Percentiles rank a stretch among this genome's conserved stretches.
Evolutionary conservation across 306 rosid genomes (phyloP).

Genomic region (Sophora flavescens): DNA sequence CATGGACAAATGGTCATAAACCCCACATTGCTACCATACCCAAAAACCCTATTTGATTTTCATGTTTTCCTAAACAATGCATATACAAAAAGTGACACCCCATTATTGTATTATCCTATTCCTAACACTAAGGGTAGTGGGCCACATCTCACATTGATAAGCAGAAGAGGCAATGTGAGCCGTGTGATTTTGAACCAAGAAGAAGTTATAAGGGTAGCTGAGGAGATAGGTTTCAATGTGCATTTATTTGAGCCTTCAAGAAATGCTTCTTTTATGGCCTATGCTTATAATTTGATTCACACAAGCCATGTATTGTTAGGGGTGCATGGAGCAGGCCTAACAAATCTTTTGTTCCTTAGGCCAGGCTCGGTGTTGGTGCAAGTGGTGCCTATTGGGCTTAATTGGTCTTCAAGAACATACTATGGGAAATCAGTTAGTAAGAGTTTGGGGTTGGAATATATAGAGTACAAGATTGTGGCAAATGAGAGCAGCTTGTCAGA

Average conservation of each 20-base stretch:
- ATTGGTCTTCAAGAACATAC: conserved; percentile 47
- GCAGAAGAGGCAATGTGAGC: conserved; percentile 23
- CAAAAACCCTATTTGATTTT: conserved; percentile 52
- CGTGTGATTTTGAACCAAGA: conserved; percentile 46
- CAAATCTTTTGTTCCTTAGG: conserved; percentile 53
- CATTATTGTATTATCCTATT: not conserved
- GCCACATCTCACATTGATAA: conserved; percentile 42
- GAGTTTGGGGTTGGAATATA: conserved; percentile 46
- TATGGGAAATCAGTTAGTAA: conserved; percentile 34
- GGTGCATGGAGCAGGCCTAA: conserved; percentile 65
- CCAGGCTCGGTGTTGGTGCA: conserved; percentile 52
- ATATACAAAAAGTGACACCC: not conserved
- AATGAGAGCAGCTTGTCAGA: conserved; percentile 49
- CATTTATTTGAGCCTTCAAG: conserved; percentile 42
- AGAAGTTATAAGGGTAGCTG: conserved; percentile 25
- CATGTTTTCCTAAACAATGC: conserved; percentile 34
- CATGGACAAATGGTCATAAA: conserved; percentile 57
- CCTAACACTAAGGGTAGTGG: not conserved
- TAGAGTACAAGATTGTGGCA: conserved; percentile 47
- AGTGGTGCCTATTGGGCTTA: conserved; percentile 61
- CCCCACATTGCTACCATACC: conserved; percentile 46
- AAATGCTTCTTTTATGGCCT: not conserved
- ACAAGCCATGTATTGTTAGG: conserved; percentile 56
- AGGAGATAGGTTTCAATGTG: conserved; percentile 55
- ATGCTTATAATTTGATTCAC: conserved; percentile 39